Conservation (phyloP, 2,329 filamentous ascomycete species). For the Leptographium procerum region DNA sequence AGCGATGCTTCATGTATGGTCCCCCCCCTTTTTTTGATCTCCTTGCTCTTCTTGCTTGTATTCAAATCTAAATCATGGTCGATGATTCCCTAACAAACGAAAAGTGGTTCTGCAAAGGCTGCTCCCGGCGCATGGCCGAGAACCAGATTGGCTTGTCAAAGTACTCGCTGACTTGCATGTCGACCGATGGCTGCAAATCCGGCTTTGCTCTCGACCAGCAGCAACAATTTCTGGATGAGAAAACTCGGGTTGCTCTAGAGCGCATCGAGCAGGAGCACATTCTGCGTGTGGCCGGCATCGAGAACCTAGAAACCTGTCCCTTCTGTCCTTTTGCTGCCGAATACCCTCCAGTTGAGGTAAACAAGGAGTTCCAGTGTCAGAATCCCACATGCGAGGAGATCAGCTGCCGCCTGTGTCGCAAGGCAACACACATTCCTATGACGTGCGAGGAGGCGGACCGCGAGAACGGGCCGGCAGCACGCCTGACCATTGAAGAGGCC, state of each 20-base stretch:
- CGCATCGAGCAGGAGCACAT: constrained; percentile 60
- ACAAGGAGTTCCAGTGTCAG: constrained; percentile 64
- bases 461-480: constrained; percentile 47
- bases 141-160: constrained; percentile 57
- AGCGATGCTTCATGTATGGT: constrained; percentile 35
- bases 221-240: constrained; percentile 44
- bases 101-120: constrained; percentile 56
- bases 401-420: constrained; percentile 58
- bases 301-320: constrained; percentile 64
- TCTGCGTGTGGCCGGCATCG: constrained; percentile 57
- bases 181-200: constrained; percentile 51
- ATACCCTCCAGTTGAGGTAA: constrained; percentile 51
- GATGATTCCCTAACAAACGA: neutral
- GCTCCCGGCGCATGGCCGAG: constrained; percentile 54
- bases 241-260: constrained; percentile 50
- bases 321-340: constrained; percentile 75
- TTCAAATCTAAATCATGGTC: too few relatives aligned
- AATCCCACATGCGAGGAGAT: constrained; percentile 51
- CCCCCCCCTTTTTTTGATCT: neutral
- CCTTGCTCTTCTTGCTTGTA: neutral
- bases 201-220: constrained; percentile 47
- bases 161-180: constrained; percentile 61
- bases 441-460: constrained; percentile 56
- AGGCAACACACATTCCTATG: constrained; percentile 58
- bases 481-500: constrained; percentile 67